These are phyloP conservation scores for Talaromyces islandicus DNA, from an alignment of 2,329 filamentous ascomycete genomes.

Conservation along the genomic window DNA sequence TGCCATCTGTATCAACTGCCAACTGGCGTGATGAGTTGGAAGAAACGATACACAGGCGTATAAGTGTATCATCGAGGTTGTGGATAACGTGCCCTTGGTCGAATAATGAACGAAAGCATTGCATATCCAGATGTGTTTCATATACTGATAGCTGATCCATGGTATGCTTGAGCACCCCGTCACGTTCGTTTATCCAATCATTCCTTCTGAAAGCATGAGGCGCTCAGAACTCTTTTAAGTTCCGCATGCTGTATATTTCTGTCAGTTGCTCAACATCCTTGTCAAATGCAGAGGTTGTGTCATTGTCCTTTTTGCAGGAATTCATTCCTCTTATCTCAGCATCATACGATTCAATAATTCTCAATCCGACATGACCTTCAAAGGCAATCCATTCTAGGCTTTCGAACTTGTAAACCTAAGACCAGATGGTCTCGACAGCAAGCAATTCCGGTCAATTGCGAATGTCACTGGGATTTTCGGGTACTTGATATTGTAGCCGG, in stretches of 20 bases:
- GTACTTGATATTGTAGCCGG: neutral
- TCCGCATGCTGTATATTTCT: neutral
- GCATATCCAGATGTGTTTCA: too few species aligned
- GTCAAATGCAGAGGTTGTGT: neutral
- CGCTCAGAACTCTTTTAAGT: neutral
- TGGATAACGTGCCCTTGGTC: too few species aligned
- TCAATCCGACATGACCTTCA: neutral
- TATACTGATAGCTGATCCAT: too few species aligned
- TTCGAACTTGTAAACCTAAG: neutral
- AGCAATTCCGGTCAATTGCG: neutral
- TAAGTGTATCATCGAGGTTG: too few species aligned
- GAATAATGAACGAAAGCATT: too few species aligned
- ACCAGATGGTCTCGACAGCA: neutral
- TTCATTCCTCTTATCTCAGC: neutral
- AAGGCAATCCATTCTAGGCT: neutral
- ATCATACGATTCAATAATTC: neutral
- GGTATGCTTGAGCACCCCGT: neutral
- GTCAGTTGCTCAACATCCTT: neutral
- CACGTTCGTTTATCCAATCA: neutral
- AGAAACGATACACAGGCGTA: too few species aligned
- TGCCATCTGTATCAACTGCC: too few species aligned
- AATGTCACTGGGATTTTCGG: neutral
- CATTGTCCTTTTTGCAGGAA: neutral
- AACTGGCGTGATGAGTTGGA: too few species aligned
- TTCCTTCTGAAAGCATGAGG: neutral